Evolutionary conservation across 2,329 filamentous ascomycete species (phyloP).

Genomic region (Monilinia laxa): DNA sequence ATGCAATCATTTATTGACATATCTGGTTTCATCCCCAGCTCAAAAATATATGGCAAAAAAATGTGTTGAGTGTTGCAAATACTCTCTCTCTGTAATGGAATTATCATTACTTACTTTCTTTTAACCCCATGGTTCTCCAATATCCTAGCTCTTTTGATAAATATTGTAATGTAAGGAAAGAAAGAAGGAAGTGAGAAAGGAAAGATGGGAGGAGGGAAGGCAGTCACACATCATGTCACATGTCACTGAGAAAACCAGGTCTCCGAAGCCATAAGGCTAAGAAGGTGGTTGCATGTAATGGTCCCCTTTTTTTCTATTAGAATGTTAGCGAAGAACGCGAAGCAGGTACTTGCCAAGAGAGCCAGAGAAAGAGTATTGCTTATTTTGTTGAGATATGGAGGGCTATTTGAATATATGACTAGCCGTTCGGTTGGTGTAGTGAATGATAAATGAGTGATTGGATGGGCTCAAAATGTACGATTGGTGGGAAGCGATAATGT

Average conservation of each 20-base stretch:
- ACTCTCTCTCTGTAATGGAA: slow-evolving; percentile 6
- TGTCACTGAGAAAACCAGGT: not conserved
- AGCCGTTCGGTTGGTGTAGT: not conserved
- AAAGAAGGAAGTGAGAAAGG: not conserved
- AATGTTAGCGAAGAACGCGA: slow-evolving; percentile 2
- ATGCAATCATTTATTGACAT: not conserved
- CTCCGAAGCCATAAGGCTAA: not conserved
- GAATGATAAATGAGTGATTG: slow-evolving; percentile 1
- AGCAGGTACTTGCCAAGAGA: slow-evolving; percentile 16
- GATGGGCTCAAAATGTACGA: not conserved
- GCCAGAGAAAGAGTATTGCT: slow-evolving; percentile 13
- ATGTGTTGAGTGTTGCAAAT: slow-evolving; percentile 4
- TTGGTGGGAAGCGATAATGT: not conserved
- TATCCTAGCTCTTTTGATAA: not conserved
- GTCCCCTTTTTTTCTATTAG: slow-evolving; percentile 5
- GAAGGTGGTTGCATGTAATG: not conserved
- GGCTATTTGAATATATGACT: not conserved
- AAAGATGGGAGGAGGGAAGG: not conserved
- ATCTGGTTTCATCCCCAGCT: not conserved
- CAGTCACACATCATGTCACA: not conserved
- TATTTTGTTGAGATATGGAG: slow-evolving; percentile 1
- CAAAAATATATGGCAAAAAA: not conserved
- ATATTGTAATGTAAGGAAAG: not conserved
- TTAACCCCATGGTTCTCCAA: slow-evolving; percentile 9
- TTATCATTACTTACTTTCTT: slow-evolving; percentile 1